Base-by-base conservation (phyloP, 371 early-diverging fungal genomes). In the Mucor circinelloides region DNA sequence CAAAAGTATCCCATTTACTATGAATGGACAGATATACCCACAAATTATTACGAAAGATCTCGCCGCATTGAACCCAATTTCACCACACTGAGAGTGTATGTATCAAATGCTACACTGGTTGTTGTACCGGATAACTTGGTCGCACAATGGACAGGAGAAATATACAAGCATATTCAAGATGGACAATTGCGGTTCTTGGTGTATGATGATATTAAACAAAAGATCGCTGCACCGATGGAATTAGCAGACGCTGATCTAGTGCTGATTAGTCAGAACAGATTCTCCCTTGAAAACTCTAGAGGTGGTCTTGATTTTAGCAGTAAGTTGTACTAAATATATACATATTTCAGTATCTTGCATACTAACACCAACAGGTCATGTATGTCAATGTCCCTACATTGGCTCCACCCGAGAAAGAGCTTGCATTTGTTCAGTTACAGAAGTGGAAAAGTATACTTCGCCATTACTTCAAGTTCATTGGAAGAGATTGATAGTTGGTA, bases 101-200 rank as follows among this genome's bases (percentile, higher is more conserved):
- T 90, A 40, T 85, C 89, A 15, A 80, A 73, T 42, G 66, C 89
- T 9, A 92, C 93, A 0, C 76, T 92, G 10, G 87, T 92, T 19
- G 85, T 92, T 66, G 93, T 94, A 12, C 94, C 94, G 1, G 88
- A 91, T 58, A 90, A 91, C 38, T 71, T 94, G 25, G 72, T 89
- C 2, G 87, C 83, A 17, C 94, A 94, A 63, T 94, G 93, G 94
- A 75, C 75, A 21, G 79, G 78, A 19, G 93, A 92, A 71, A 82
- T 92, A 44, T 89, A 90, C 77, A 91, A 88, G 75, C 90, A 90
- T 55, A 79, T 87, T 0, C 50, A 81, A 46, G 87, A 88, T 52
- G 66, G 69, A 9, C 80, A 87, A 1, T 58, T 90, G 36, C 75
- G 77, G 28, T 67, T 87, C 32, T 66, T 85, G 17, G 74, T 79